Base-by-base conservation (phyloP, 2,329 filamentous ascomycete species). In the Helicocarpus griseus region DNA sequence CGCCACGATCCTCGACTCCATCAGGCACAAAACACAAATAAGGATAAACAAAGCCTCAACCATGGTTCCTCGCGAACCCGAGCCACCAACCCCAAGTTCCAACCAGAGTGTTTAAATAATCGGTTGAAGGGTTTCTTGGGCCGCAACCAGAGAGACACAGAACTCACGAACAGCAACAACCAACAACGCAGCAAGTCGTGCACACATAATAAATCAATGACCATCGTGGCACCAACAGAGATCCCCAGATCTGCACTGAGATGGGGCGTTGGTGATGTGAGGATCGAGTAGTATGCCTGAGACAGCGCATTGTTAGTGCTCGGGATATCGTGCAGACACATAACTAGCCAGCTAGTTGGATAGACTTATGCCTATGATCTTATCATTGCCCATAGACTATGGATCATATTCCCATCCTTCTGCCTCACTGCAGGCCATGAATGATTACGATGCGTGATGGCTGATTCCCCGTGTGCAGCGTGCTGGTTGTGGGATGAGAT, bases 301-400 rank as follows among this genome's bases (percentile, higher is more conserved):
- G 21, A 47, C 31, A 36, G 13, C 44, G 85, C 7, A 81, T 44
- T 43, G n/a, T n/a, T n/a, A n/a, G n/a, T n/a, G n/a, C n/a, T n/a
- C n/a, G n/a, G n/a, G n/a, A n/a, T n/a, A n/a, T n/a, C n/a, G n/a
- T n/a, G n/a, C n/a, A n/a, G n/a, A n/a, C n/a, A n/a, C n/a, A n/a
- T n/a, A n/a, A n/a, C n/a, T n/a, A n/a, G n/a, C n/a, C n/a, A n/a
- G n/a, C n/a, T n/a, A n/a, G n/a, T n/a, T n/a, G n/a, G n/a, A n/a
- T n/a, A n/a, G n/a, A n/a, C n/a, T n/a, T n/a, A n/a, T n/a, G n/a
- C n/a, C n/a, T n/a, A n/a, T n/a, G n/a, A n/a, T n/a, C n/a, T n/a
- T n/a, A n/a, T n/a, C n/a, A n/a, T n/a, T n/a, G n/a, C n/a, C n/a
- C n/a, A n/a, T n/a, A n/a, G n/a, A n/a, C n/a, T n/a, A n/a, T n/a